phyloP scores from a whole-genome alignment of 2,329 filamentous ascomycete genomes.

The Fusarium continuum region DNA sequence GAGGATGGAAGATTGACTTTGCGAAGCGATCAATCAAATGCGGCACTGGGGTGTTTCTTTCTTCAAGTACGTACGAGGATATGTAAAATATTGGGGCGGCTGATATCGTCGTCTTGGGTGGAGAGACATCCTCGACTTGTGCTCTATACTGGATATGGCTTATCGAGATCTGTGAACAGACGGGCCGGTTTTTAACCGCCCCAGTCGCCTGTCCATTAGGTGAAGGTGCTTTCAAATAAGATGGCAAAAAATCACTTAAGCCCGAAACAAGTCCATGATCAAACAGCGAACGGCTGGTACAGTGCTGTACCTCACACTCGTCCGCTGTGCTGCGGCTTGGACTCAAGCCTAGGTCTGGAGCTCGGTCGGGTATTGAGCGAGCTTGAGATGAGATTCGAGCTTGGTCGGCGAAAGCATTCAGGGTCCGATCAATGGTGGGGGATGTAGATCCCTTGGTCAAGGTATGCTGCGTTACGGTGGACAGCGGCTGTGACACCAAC shows the following conservation, averaged over 20 bases:
- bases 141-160: not conserved
- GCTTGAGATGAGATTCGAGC: constrained; percentile 31
- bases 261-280: constrained; percentile 6
- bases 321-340: constrained; percentile 27
- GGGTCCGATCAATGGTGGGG: constrained; percentile 31
- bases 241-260: too few relatives aligned
- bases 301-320: constrained; percentile 39
- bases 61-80: constrained; percentile 9
- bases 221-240: not conserved
- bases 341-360: constrained; percentile 29
- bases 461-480: constrained; percentile 14
- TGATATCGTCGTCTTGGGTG: constrained; percentile 7
- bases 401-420: constrained; percentile 21
- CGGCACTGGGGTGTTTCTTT: constrained; percentile 22
- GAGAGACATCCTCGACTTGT: constrained; percentile 5
- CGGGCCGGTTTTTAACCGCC: not conserved
- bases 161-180: not conserved
- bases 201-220: constrained; percentile 2
- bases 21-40: constrained; percentile 11
- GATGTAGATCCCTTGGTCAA: constrained; percentile 23
- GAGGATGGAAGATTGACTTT: constrained; percentile 24
- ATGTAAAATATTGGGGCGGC: constrained; percentile 28
- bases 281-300: constrained; percentile 28
- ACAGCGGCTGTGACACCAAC: constrained; percentile 14
- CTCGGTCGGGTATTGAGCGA: constrained; percentile 25